phyloP scores from a whole-genome alignment of 2,329 filamentous ascomycete genomes.

The Exophiala viscosa region DNA sequence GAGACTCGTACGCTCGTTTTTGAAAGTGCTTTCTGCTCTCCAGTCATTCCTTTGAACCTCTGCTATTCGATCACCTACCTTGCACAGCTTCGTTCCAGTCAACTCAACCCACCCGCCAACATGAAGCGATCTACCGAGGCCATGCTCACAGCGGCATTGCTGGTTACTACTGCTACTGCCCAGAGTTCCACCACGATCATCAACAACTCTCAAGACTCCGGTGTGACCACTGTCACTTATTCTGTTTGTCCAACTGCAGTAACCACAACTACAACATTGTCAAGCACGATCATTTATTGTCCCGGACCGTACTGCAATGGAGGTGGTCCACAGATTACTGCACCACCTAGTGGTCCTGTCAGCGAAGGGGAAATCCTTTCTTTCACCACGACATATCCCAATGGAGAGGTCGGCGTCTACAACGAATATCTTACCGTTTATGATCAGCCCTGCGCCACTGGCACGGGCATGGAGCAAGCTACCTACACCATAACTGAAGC shows the following conservation, averaged over 20 bases:
- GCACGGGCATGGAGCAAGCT: slow-evolving; percentile 23
- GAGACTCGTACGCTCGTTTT: slow-evolving; percentile 23
- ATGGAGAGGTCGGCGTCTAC: slow-evolving; percentile 23
- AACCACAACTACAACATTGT: slow-evolving; percentile 26
- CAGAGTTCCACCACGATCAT: slow-evolving; percentile 22
- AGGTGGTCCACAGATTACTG: slow-evolving; percentile 19
- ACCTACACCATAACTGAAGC: slow-evolving; percentile 35
- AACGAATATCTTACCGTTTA: slow-evolving; percentile 30
- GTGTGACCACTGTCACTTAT: slow-evolving; percentile 22
- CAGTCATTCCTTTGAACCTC: slow-evolving; percentile 22
- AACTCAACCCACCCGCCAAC: slow-evolving; percentile 3
- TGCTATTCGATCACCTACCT: neutral
- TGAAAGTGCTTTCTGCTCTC: slow-evolving; percentile 12
- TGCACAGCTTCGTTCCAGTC: slow-evolving; percentile 2
- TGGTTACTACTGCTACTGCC: slow-evolving; percentile 22
- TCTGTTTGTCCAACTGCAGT: slow-evolving; percentile 26
- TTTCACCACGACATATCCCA: slow-evolving; percentile 24
- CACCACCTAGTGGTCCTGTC: slow-evolving; percentile 7
- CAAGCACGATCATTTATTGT: slow-evolving; percentile 27
- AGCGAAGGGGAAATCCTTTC: slow-evolving; percentile 19
- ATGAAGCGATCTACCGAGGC: slow-evolving; percentile 20
- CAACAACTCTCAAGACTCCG: slow-evolving; percentile 18
- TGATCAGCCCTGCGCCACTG: slow-evolving; percentile 26
- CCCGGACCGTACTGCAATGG: slow-evolving; percentile 20
- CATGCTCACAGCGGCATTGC: slow-evolving; percentile 21